Conservation (phyloP, 257 asterid species). For the Thymus quinquecostatus region DNA sequence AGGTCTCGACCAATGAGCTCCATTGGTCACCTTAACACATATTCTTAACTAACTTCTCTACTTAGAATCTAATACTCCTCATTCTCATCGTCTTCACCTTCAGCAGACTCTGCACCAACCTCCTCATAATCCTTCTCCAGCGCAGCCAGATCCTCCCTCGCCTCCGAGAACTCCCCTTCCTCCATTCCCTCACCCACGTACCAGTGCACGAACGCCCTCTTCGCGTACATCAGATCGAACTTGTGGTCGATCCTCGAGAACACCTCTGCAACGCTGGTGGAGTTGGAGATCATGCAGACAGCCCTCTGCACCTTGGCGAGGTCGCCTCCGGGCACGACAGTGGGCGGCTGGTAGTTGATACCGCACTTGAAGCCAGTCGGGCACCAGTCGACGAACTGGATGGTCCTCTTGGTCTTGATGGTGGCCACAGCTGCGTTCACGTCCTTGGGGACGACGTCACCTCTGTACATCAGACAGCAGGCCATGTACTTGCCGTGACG, state of each 20-base stretch:
- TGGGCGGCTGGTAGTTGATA: slow-evolving; percentile 95
- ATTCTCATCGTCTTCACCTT: slow-evolving; percentile 83
- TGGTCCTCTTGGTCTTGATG: slow-evolving; percentile 94
- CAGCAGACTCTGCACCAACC: slow-evolving; percentile 91
- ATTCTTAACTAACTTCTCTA: not conserved
- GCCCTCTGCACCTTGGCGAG: slow-evolving; percentile 97
- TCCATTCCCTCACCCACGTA: slow-evolving; percentile 99
- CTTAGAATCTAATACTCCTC: slow-evolving; percentile 50
- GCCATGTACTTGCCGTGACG: slow-evolving; percentile 99
- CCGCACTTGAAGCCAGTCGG: slow-evolving; percentile 98
- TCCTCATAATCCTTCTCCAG: slow-evolving; percentile 97
- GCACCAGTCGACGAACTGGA: slow-evolving; percentile 97
- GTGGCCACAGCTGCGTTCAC: slow-evolving; percentile 98
- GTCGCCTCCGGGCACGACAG: slow-evolving; percentile 96
- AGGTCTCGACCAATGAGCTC: slow-evolving; percentile 37
- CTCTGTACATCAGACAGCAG: slow-evolving; percentile 95
- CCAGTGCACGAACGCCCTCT: slow-evolving; percentile 97
- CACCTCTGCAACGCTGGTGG: slow-evolving; percentile 96
- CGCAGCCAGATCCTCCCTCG: slow-evolving; percentile 97
- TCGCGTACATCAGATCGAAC: slow-evolving; percentile 89
- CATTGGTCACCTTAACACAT: slow-evolving; percentile 29
- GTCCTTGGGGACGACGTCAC: slow-evolving; percentile 95
- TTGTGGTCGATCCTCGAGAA: slow-evolving; percentile 93
- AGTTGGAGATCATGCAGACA: slow-evolving; percentile 94
- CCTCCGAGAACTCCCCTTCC: slow-evolving; percentile 96